Evolutionary conservation across 2,329 filamentous ascomycete genomes (phyloP), one percentile per base, ranked within the genome.

Genomic region (Botrytis tulipae): DNA sequence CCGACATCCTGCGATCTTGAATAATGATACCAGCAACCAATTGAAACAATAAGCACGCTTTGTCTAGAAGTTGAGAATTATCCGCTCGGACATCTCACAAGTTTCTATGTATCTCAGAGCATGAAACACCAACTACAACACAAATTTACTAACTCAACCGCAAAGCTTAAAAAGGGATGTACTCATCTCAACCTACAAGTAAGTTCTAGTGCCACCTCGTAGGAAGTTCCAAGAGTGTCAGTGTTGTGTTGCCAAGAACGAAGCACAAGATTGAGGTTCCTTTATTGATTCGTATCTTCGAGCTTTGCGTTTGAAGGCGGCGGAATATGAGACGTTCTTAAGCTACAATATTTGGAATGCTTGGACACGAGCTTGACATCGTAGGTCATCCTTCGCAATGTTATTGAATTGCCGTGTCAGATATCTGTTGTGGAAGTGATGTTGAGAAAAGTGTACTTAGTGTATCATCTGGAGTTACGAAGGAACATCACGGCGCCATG

Each of bases 61-160:
- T 60, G 71, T 72, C 62, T 35, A 69, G 40, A 72, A 60, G 51
- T 68, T 48, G 62, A 69, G 62, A 69, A 69, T 40, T 35, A 29
- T 59, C 70, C 65, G 70, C 70, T 72, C 44, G 70, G 70, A 72
- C 70, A 51, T 65, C 35, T 40, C 51, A 51, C 61, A n/a, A 48
- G 62, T 29, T 54, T 67, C 48, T 59, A 68, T 66, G 48, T 46
- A n/a, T 48, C 48, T 25, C 51, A 42, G 35, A 60, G n/a, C 66
- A 70, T 61, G 54, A 62, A 70, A 61, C 62, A 40, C 40, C 44
- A 35, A 29, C 62, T 57, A 48, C 40, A 65, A 68, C 63, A 68
- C 51, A 48, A 42, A 57, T 42, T n/a, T 25, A 25, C 35, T 16
- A 57, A 63, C 8, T 44, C 61, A 14, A 63, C 61, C n/a, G 25